A percentile compares a stretch with the other conserved stretches of the same genome.
These are phyloP conservation scores for Lentinula sp. DNA, from an alignment of 768 basidiomycete species.

Conservation along the genomic window DNA sequence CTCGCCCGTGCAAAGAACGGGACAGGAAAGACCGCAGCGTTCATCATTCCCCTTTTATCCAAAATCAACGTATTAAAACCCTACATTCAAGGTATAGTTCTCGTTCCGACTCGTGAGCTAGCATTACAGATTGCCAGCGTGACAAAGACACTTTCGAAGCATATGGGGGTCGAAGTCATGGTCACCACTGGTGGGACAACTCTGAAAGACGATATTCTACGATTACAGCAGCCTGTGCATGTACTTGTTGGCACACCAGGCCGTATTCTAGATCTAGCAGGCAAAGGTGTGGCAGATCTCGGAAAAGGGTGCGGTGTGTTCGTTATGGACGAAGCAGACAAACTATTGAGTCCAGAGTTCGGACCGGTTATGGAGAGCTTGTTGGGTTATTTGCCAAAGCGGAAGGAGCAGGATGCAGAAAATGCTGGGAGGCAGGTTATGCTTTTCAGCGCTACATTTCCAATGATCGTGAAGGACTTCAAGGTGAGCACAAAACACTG, in stretches of 20 bases:
- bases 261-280: conserved; percentile 89
- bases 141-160: conserved; percentile 94
- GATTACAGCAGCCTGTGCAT: conserved; percentile 85
- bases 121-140: conserved; percentile 99
- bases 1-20: conserved; percentile 95
- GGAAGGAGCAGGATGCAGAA: conserved; percentile 16
- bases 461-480: conserved; percentile 98
- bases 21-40: conserved; percentile 97
- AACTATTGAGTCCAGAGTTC: conserved; percentile 95
- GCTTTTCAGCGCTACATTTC: conserved; percentile 99
- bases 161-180: conserved; percentile 96
- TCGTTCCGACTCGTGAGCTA: conserved; percentile 98
- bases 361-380: conserved; percentile 98
- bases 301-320: conserved; percentile 86
- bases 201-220: conserved; percentile 95
- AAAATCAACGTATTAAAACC: conserved; percentile 77
- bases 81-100: conserved; percentile 94
- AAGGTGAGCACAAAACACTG: conserved; percentile 48
- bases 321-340: conserved; percentile 99
- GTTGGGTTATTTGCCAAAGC: conserved; percentile 73
- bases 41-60: conserved; percentile 95
- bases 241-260: conserved; percentile 97
- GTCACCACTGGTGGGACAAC: conserved; percentile 98
- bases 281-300: conserved; percentile 90
- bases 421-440: conserved; percentile 74